phyloP scores from a whole-genome alignment of 176 grass and related monocot genomes.

The Zizania latifolia region DNA sequence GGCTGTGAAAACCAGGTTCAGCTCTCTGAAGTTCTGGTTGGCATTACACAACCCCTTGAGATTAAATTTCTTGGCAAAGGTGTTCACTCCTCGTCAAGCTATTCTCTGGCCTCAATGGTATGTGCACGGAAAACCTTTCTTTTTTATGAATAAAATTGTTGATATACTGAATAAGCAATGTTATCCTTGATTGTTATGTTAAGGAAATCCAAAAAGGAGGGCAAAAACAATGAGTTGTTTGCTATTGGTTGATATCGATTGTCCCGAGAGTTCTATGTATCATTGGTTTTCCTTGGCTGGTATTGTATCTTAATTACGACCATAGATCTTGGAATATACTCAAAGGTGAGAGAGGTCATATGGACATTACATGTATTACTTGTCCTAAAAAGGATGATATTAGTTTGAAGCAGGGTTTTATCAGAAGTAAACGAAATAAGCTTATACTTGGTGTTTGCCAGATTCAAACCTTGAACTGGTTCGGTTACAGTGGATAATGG shows the following conservation, averaged over 20 bases:
- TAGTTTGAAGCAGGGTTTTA: neutral
- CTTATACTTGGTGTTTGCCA: neutral
- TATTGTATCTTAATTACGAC: neutral
- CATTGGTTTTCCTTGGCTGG: neutral
- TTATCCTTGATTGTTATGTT: neutral
- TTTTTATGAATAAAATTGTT: neutral
- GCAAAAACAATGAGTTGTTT: neutral
- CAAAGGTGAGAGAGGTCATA: neutral
- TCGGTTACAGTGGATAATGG: neutral
- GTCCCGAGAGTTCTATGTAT: neutral
- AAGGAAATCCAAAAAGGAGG: neutral
- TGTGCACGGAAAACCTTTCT: neutral
- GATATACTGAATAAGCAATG: neutral
- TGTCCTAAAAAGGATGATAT: neutral
- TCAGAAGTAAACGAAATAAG: neutral
- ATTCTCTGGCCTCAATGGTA: constrained; percentile 20
- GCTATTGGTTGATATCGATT: neutral
- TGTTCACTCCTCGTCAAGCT: neutral
- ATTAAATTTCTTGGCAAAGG: constrained; percentile 1
- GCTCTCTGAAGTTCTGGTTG: constrained; percentile 6
- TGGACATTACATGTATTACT: neutral
- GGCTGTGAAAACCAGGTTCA: neutral
- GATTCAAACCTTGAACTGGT: neutral
- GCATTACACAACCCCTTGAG: constrained; percentile 20
- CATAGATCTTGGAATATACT: neutral